Evolutionary conservation across 2,329 filamentous ascomycete species (phyloP).

Genomic region (Claviceps humidiphila): DNA sequence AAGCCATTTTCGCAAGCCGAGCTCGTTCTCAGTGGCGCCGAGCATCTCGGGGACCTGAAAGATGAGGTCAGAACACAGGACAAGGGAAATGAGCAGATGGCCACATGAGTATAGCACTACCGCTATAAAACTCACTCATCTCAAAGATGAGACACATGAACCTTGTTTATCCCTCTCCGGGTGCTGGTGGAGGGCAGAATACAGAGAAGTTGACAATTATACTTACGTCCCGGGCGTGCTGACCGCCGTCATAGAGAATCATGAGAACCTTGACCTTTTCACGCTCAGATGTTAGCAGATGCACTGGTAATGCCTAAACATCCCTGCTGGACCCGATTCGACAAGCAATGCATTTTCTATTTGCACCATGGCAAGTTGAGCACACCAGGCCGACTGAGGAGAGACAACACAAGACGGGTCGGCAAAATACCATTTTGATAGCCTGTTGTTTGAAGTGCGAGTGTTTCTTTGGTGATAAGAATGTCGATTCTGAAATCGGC

Average conservation of each 20-base stretch:
- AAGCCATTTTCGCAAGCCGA: slow-evolving; percentile 93
- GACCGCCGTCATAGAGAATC: slow-evolving; percentile 82
- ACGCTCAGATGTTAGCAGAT: slow-evolving; percentile 38
- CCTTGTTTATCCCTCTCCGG: not conserved
- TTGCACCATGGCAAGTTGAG: slow-evolving; percentile 11
- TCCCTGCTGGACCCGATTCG: slow-evolving; percentile 24
- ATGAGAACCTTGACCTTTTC: slow-evolving; percentile 84
- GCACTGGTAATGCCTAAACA: slow-evolving; percentile 25
- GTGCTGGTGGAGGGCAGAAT: not conserved
- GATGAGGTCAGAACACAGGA: not conserved
- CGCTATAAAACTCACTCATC: not conserved
- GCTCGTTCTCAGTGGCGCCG: slow-evolving; percentile 96
- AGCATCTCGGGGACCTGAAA: slow-evolving; percentile 62
- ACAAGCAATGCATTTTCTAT: not conserved
- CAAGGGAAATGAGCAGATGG: not conserved
- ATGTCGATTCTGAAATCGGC: not conserved
- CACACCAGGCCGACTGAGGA: slow-evolving; percentile 14
- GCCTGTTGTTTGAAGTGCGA: not conserved
- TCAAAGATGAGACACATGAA: not conserved
- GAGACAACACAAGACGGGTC: slow-evolving; percentile 15
- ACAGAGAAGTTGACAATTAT: not conserved
- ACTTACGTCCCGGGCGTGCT: slow-evolving; percentile 75
- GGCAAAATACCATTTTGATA: slow-evolving; percentile 19
- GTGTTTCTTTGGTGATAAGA: not conserved
- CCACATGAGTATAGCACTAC: not conserved